These are phyloP conservation scores for Pythium sp. DNA, from an alignment of 352 stramenopile species.

Conservation along the genomic window DNA sequence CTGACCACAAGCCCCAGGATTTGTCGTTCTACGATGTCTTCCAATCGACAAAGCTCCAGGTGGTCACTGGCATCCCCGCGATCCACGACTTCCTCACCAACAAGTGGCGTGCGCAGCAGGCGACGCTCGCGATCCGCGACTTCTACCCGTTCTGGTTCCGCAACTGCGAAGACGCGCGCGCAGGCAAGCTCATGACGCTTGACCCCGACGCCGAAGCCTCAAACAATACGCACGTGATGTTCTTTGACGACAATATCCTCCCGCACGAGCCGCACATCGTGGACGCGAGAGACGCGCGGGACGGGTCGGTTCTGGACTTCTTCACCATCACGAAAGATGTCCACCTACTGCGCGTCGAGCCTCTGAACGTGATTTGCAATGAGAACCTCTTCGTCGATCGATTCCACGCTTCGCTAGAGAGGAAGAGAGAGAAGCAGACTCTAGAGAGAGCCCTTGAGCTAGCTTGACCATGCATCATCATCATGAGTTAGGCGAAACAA, in stretches of 20 bases:
- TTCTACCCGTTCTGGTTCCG: constrained; percentile 77
- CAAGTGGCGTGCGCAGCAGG: constrained; percentile 43
- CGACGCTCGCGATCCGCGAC: constrained; percentile 68
- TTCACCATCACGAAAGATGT: constrained; percentile 31
- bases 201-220: constrained; percentile 22
- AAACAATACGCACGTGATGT: constrained; percentile 41
- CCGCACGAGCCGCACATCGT: constrained; percentile 68
- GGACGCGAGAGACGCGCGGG: constrained; percentile 39
- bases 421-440: constrained; percentile 7
- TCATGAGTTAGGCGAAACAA: background rate
- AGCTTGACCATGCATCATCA: background rate
- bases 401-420: constrained; percentile 28
- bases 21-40: constrained; percentile 37
- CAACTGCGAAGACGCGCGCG: constrained; percentile 41
- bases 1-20: constrained; percentile 14
- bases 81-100: constrained; percentile 58
- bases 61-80: constrained; percentile 35
- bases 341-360: constrained; percentile 61
- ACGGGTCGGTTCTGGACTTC: constrained; percentile 32
- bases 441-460: constrained; percentile 1
- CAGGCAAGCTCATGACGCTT: constrained; percentile 61
- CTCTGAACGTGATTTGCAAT: constrained; percentile 53
- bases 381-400: constrained; percentile 53
- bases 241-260: constrained; percentile 86
- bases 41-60: constrained; percentile 14